Evolutionary conservation across 1,284 basidiomycete genomes (phyloP).

Genomic region (Ustanciosporium gigantosporum): DNA sequence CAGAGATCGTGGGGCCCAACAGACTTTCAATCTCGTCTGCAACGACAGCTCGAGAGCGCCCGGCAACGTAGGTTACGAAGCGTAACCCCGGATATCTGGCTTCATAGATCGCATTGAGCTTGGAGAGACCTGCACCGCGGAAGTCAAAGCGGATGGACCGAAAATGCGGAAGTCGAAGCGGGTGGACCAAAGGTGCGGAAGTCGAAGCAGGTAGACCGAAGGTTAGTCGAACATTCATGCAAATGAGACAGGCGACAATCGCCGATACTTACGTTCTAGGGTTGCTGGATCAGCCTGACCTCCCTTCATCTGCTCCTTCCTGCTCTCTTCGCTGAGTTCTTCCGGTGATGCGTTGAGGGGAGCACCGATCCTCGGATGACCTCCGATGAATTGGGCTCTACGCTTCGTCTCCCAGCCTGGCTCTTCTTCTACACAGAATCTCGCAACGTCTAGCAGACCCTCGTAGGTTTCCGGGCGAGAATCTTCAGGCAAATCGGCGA

Average conservation of each 20-base stretch:
- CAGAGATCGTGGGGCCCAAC: slow-evolving; percentile 28
- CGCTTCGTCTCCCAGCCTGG: slow-evolving; percentile 49
- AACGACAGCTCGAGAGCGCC: slow-evolving; percentile 65
- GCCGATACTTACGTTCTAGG: slow-evolving; percentile 36
- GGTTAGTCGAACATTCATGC: no score
- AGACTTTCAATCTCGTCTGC: slow-evolving; percentile 41
- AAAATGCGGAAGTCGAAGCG: neutral
- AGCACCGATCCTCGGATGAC: slow-evolving; percentile 50
- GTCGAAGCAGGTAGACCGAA: no score
- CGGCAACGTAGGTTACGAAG: slow-evolving; percentile 56
- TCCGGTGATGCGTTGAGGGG: slow-evolving; percentile 30
- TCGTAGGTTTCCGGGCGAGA: slow-evolving; percentile 55
- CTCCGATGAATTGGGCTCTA: slow-evolving; percentile 38
- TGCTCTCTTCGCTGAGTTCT: slow-evolving; percentile 39
- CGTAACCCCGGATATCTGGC: slow-evolving; percentile 49
- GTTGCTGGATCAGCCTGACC: slow-evolving; percentile 42
- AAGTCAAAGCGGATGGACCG: no score
- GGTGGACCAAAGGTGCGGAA: no score
- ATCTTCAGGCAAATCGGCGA: slow-evolving; percentile 50
- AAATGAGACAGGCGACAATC: no score
- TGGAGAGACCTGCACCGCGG: slow-evolving; percentile 41
- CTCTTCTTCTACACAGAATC: slow-evolving; percentile 59
- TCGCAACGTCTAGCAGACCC: slow-evolving; percentile 56
- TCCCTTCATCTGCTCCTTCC: slow-evolving; percentile 45
- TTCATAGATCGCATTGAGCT: slow-evolving; percentile 55